These are phyloP conservation scores for Huntiella omanensis DNA, from an alignment of 2,329 filamentous ascomycete genomes.

Conservation along the genomic window DNA sequence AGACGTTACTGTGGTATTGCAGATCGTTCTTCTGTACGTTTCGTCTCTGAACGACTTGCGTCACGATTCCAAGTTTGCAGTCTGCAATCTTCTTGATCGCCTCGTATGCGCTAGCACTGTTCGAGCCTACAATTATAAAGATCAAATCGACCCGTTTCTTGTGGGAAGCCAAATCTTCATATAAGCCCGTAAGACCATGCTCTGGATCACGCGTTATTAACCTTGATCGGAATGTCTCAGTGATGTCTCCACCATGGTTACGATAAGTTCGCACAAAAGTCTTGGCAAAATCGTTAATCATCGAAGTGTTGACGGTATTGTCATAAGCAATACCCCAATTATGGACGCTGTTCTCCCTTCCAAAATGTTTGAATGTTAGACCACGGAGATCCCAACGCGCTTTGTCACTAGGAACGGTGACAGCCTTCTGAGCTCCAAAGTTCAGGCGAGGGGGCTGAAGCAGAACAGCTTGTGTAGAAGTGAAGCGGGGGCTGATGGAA, in stretches of 20 bases:
- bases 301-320: conserved; percentile 23
- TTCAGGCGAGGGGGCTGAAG: conserved; percentile 41
- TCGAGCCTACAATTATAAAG: conserved; percentile 23
- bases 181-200: too few relatives aligned
- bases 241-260: conserved; percentile 30
- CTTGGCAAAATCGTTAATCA: conserved; percentile 18
- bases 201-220: conserved; percentile 10
- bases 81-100: conserved; percentile 81
- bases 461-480: conserved; percentile 49
- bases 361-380: conserved; percentile 48
- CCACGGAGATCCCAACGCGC: conserved; percentile 73
- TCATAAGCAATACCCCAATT: conserved; percentile 54
- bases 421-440: conserved; percentile 21
- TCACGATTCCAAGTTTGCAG: conserved; percentile 63
- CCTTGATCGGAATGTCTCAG: conserved; percentile 19
- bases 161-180: background rate
- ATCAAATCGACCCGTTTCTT: conserved; percentile 1
- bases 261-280: conserved; percentile 28
- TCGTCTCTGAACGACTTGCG: conserved; percentile 57
- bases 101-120: conserved; percentile 47
- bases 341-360: conserved; percentile 35
- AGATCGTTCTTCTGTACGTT: conserved; percentile 28
- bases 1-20: conserved; percentile 85
- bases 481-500: conserved; percentile 43
- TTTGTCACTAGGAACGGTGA: conserved; percentile 37